Percentiles rank a stretch among this genome's conserved stretches.
phyloP scores from a whole-genome alignment of 495 filamentous ascomycete genomes.

The Stereocaulon alpinum region DNA sequence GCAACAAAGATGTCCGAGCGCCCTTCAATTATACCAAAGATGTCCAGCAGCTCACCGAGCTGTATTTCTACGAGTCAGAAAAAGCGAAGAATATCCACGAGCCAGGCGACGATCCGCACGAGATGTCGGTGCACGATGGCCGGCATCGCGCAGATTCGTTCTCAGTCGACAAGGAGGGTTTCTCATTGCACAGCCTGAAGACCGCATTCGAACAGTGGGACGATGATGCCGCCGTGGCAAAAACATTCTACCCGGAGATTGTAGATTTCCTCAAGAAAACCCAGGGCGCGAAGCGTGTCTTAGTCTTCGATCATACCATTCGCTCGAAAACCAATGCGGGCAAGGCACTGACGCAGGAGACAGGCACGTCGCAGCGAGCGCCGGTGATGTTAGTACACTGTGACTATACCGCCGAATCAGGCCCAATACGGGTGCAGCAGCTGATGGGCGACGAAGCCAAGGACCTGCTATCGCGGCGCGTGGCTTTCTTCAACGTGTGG shows the following conservation, averaged over 20 bases:
- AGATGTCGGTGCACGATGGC: slow-evolving; percentile 21
- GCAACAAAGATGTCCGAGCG: slow-evolving; percentile 13
- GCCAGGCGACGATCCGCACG: slow-evolving; percentile 26
- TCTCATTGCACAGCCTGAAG: slow-evolving; percentile 24
- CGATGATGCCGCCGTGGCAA: slow-evolving; percentile 20
- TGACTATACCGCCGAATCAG: slow-evolving; percentile 29
- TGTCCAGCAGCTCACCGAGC: slow-evolving; percentile 21
- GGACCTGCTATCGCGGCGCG: slow-evolving; percentile 22
- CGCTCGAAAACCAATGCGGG: slow-evolving; percentile 22
- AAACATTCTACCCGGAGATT: slow-evolving; percentile 27
- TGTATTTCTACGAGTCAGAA: slow-evolving; percentile 28
- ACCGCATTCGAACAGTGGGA: slow-evolving; percentile 23
- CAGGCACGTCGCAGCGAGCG: slow-evolving; percentile 26
- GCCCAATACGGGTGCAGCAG: slow-evolving; percentile 25
- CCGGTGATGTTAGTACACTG: slow-evolving; percentile 30
- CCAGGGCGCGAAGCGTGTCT: slow-evolving; percentile 24
- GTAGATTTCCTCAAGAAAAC: slow-evolving; percentile 26
- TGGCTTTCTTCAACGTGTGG: slow-evolving; percentile 30
- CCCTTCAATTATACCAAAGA: slow-evolving; percentile 30
- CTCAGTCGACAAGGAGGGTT: slow-evolving; percentile 26
- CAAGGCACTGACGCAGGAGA: slow-evolving; percentile 27
- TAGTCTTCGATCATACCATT: slow-evolving; percentile 32
- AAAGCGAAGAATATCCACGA: slow-evolving; percentile 24
- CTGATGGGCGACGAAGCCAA: slow-evolving; percentile 25
- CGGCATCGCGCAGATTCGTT: slow-evolving; percentile 22